Conservation (phyloP, 148 eudicot genomes). For the Camellia lanceoleosa region DNA sequence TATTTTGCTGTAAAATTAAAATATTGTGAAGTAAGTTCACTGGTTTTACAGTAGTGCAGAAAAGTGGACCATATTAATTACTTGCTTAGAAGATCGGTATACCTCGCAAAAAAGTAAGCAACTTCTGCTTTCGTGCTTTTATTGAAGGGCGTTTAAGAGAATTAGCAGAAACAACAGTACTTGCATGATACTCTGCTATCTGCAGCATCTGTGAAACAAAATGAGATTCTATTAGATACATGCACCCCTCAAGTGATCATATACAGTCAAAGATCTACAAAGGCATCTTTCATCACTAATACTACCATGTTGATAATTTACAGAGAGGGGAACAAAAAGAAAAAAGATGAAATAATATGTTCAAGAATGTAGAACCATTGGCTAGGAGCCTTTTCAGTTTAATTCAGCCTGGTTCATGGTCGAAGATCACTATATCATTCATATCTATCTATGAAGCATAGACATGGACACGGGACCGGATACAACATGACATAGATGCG, state of each 20-base stretch:
- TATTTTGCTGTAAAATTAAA: constrained; percentile 64
- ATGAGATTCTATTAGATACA: constrained; percentile 21
- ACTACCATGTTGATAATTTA: neutral
- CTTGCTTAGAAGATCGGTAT: constrained; percentile 5
- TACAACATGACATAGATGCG: no score
- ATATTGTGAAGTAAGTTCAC: constrained; percentile 11
- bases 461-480: no score
- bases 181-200: constrained; percentile 86
- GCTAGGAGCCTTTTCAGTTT: neutral
- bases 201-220: constrained; percentile 75
- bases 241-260: constrained; percentile 1
- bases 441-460: no score
- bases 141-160: constrained; percentile 77
- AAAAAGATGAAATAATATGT: neutral
- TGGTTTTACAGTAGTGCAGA: constrained; percentile 8
- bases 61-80: constrained; percentile 1
- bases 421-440: neutral
- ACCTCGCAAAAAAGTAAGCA: constrained; percentile 91
- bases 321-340: neutral
- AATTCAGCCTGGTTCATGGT: neutral
- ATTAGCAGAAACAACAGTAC: constrained; percentile 59
- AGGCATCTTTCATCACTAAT: neutral
- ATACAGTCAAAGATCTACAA: neutral
- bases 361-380: neutral
- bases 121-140: constrained; percentile 83